Conservation (phyloP, 345 rosid species). For the Populus alba region DNA sequence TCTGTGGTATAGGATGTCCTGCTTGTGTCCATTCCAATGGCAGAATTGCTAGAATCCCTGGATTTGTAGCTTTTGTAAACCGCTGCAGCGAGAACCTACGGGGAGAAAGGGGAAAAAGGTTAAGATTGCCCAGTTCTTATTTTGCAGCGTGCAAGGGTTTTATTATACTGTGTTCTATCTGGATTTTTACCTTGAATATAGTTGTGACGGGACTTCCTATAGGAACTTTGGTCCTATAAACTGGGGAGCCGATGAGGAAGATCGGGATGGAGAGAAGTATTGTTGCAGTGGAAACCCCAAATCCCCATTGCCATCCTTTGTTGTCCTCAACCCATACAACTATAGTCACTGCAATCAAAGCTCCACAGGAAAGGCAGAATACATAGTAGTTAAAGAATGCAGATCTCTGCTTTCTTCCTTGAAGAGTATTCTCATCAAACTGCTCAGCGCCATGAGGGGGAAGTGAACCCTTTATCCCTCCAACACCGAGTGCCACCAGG, state of each 20-base stretch:
- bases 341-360: slow-evolving; percentile 79
- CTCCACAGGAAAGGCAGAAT: slow-evolving; percentile 80
- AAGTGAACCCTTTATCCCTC: slow-evolving; percentile 93
- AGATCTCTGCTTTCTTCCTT: slow-evolving; percentile 79
- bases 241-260: slow-evolving; percentile 68
- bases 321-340: slow-evolving; percentile 96
- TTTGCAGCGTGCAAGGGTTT: neutral
- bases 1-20: slow-evolving; percentile 27
- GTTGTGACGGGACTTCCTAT: slow-evolving; percentile 78
- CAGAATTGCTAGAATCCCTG: slow-evolving; percentile 36
- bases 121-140: neutral
- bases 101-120: neutral
- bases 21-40: slow-evolving; percentile 33
- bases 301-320: slow-evolving; percentile 91
- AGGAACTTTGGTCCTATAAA: slow-evolving; percentile 66
- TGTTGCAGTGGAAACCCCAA: slow-evolving; percentile 65
- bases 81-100: slow-evolving; percentile 59
- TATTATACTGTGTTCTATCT: neutral
- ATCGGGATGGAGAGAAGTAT: slow-evolving; percentile 67
- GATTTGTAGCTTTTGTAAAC: slow-evolving; percentile 29
- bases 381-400: slow-evolving; percentile 82
- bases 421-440: slow-evolving; percentile 64
- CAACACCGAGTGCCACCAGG: slow-evolving; percentile 83
- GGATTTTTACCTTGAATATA: slow-evolving; percentile 54
- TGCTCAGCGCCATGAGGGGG: slow-evolving; percentile 96